Evolutionary conservation across 2,329 filamentous ascomycete genomes (phyloP).

Genomic region (Saccharata proteae): DNA sequence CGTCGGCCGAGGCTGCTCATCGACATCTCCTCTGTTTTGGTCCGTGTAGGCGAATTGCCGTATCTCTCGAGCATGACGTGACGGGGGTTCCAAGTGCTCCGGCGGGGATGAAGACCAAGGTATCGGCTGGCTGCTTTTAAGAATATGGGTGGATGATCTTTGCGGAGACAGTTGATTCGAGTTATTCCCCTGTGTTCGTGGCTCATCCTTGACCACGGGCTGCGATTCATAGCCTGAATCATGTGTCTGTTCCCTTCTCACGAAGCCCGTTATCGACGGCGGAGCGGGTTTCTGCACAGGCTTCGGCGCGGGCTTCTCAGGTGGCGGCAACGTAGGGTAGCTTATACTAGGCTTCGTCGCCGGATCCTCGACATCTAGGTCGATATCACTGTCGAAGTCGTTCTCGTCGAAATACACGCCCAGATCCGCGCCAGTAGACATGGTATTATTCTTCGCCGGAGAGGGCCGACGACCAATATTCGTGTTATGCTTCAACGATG

Average conservation of each 20-base stretch:
- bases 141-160: too few species aligned
- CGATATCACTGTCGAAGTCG: conserved; percentile 76
- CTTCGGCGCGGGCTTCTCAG: background rate
- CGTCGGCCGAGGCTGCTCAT: conserved; percentile 24
- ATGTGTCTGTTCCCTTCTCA: background rate
- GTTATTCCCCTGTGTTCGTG: conserved; percentile 9
- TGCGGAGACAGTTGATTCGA: conserved; percentile 16
- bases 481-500: conserved; percentile 13
- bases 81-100: conserved; percentile 28
- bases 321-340: conserved; percentile 28
- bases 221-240: conserved; percentile 14
- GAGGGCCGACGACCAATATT: conserved; percentile 18
- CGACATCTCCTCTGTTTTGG: conserved; percentile 11
- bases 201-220: too few species aligned
- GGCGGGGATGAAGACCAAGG: conserved; percentile 63
- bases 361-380: conserved; percentile 58
- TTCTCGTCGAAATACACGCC: conserved; percentile 59
- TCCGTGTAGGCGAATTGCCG: conserved; percentile 6
- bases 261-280: background rate
- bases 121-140: conserved; percentile 48
- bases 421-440: conserved; percentile 21
- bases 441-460: conserved; percentile 18
- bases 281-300: background rate
- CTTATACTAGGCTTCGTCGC: conserved; percentile 31
- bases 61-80: conserved; percentile 11